phyloP scores from a whole-genome alignment of 2,329 filamentous ascomycete genomes.

The Zalaria obscura region DNA sequence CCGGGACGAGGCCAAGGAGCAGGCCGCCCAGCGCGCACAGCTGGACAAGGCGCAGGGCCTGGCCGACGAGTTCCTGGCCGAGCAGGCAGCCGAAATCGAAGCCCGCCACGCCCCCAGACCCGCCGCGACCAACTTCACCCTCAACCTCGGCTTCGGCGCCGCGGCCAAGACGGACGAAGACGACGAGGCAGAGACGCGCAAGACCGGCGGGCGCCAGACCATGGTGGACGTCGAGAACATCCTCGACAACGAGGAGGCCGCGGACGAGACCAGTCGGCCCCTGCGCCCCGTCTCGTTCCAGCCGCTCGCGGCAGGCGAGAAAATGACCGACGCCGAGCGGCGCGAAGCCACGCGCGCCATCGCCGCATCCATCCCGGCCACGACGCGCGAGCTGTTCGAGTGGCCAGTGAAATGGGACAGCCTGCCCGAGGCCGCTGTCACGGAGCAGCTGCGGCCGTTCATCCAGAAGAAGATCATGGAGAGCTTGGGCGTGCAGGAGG shows the following conservation, averaged over 20 bases:
- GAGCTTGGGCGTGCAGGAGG: slow-evolving; percentile 89
- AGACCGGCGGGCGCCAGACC: slow-evolving; percentile 39
- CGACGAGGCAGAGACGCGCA: slow-evolving; percentile 3
- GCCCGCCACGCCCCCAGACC: slow-evolving; percentile 21
- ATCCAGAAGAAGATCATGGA: slow-evolving; percentile 98
- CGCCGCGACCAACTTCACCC: slow-evolving; percentile 4
- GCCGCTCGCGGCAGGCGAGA: slow-evolving; percentile 37
- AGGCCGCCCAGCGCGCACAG: slow-evolving; percentile 43
- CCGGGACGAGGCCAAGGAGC: slow-evolving; percentile 61
- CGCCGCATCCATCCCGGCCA: slow-evolving; percentile 77
- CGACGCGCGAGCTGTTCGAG: slow-evolving; percentile 67
- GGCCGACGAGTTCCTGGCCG: slow-evolving; percentile 82
- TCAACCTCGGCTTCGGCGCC: slow-evolving; percentile 5
- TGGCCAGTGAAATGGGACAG: slow-evolving; percentile 90
- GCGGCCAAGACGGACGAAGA: background rate
- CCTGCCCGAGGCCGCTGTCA: slow-evolving; percentile 66
- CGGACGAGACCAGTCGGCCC: slow-evolving; percentile 16
- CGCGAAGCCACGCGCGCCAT: slow-evolving; percentile 68
- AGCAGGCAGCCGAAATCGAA: slow-evolving; percentile 64
- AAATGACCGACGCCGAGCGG: slow-evolving; percentile 77
- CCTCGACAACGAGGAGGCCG: slow-evolving; percentile 70
- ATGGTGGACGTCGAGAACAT: slow-evolving; percentile 89
- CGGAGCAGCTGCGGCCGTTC: slow-evolving; percentile 81
- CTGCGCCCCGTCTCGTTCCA: slow-evolving; percentile 25
- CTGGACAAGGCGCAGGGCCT: slow-evolving; percentile 66